These are phyloP conservation scores for Ambrosiella xylebori DNA, from an alignment of 2,329 filamentous ascomycete species.

Conservation along the genomic window DNA sequence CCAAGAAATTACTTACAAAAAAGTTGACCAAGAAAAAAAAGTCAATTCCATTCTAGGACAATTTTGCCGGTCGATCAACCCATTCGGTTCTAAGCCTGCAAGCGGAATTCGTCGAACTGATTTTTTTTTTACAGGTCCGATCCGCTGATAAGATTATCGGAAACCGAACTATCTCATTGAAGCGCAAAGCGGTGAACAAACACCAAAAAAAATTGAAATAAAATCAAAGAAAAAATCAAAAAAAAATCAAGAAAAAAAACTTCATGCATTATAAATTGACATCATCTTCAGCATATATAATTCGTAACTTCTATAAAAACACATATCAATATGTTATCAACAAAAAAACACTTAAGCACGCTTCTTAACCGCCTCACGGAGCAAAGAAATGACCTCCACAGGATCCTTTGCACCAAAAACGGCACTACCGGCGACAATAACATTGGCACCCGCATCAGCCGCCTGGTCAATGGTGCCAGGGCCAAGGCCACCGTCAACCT, in stretches of 20 bases:
- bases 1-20: neutral
- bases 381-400: constrained; percentile 63
- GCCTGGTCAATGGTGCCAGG: constrained; percentile 83
- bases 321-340: neutral
- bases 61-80: constrained; percentile 10
- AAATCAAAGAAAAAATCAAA: neutral
- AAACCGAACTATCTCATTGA: neutral
- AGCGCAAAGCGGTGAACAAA: neutral
- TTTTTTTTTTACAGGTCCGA: constrained; percentile 12
- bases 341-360: constrained; percentile 24
- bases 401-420: constrained; percentile 89
- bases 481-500: constrained; percentile 86
- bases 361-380: constrained; percentile 64
- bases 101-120: neutral
- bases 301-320: neutral
- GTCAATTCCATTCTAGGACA: constrained; percentile 1
- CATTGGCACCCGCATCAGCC: constrained; percentile 88
- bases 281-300: neutral
- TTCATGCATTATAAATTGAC: neutral
- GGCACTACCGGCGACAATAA: constrained; percentile 91
- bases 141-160: constrained; percentile 11
- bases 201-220: neutral
- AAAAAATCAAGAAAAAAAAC: neutral
- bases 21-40: constrained; percentile 4
- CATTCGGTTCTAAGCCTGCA: constrained; percentile 6